A percentile compares a stretch with the other conserved stretches of the same genome.
Evolutionary conservation across 2,329 filamentous ascomycete genomes (phyloP).

Genomic region (Zasmidium cellare): DNA sequence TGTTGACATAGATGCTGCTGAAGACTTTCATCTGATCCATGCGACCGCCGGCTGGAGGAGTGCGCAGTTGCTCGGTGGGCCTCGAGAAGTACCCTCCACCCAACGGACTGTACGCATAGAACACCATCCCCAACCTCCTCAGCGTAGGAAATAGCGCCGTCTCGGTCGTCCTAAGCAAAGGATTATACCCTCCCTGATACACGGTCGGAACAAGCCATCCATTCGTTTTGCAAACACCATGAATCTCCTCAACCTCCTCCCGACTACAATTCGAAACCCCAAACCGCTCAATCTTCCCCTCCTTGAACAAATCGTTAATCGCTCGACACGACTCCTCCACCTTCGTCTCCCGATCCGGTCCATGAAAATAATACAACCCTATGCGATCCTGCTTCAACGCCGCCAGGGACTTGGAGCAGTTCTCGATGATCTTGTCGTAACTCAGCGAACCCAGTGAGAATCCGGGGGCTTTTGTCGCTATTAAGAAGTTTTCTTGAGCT

Average conservation of each 20-base stretch:
- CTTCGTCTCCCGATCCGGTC: conserved; percentile 48
- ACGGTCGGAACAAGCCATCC: conserved; percentile 46
- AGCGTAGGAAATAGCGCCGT: conserved; percentile 45
- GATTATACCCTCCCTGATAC: conserved; percentile 50
- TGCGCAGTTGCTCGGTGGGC: conserved; percentile 38
- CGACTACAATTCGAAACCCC: conserved; percentile 50
- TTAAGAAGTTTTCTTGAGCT: conserved; percentile 22
- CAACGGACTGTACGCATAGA: conserved; percentile 43
- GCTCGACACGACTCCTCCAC: conserved; percentile 49
- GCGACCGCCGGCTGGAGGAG: conserved; percentile 23
- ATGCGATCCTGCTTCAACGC: conserved; percentile 32
- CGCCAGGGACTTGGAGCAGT: conserved; percentile 26
- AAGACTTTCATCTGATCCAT: conserved; percentile 35
- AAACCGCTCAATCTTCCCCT: conserved; percentile 48
- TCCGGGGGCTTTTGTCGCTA: conserved; percentile 33
- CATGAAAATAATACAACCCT: conserved; percentile 46
- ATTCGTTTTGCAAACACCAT: conserved; percentile 41
- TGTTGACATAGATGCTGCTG: conserved; percentile 44
- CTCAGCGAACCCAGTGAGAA: conserved; percentile 26
- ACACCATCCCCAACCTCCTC: conserved; percentile 44
- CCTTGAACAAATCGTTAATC: conserved; percentile 47
- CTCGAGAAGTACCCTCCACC: conserved; percentile 42
- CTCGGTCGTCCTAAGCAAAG: conserved; percentile 36
- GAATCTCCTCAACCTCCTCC: conserved; percentile 50
- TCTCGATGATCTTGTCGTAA: conserved; percentile 27